Conservation (phyloP, 1,139 yeast species). For the Geotrichum reessii region DNA sequence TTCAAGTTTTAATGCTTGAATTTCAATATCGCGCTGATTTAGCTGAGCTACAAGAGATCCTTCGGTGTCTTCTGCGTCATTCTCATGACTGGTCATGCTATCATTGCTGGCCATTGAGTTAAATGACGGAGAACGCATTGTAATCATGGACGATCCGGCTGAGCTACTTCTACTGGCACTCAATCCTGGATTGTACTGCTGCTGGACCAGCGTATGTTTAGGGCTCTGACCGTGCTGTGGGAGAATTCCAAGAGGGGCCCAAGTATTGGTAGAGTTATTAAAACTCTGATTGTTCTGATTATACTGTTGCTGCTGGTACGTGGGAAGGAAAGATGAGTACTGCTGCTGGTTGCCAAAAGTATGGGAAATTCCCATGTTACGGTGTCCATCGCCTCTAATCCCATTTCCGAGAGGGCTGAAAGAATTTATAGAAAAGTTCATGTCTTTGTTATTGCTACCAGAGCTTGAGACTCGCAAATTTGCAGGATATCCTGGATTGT, state of each 20-base stretch:
- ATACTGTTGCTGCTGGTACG: constrained; percentile 3
- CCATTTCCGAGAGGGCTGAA: constrained; percentile 1
- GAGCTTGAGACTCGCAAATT: background rate
- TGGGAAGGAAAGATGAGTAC: background rate
- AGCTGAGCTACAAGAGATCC: constrained; percentile 24
- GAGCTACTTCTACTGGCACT: constrained; percentile 5
- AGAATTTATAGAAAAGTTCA: background rate
- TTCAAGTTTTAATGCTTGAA: constrained; percentile 4
- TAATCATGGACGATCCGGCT: background rate
- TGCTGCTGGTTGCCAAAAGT: background rate
- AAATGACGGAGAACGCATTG: background rate
- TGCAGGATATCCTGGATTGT: constrained; percentile 1
- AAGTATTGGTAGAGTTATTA: background rate
- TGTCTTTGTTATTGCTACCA: background rate
- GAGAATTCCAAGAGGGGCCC: constrained; percentile 4
- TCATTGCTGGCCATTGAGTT: background rate
- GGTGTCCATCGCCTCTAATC: constrained; percentile 4
- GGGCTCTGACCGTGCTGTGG: constrained; percentile 3
- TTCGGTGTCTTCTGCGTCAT: constrained; percentile 27
- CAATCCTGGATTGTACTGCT: constrained; percentile 4
- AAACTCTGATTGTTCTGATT: background rate
- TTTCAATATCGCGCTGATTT: constrained; percentile 20
- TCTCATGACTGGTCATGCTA: constrained; percentile 1
- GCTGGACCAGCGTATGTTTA: constrained; percentile 3
- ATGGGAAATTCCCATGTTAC: background rate